Conservation (phyloP, 345 rosid genomes). For the Acer yangbiense region DNA sequence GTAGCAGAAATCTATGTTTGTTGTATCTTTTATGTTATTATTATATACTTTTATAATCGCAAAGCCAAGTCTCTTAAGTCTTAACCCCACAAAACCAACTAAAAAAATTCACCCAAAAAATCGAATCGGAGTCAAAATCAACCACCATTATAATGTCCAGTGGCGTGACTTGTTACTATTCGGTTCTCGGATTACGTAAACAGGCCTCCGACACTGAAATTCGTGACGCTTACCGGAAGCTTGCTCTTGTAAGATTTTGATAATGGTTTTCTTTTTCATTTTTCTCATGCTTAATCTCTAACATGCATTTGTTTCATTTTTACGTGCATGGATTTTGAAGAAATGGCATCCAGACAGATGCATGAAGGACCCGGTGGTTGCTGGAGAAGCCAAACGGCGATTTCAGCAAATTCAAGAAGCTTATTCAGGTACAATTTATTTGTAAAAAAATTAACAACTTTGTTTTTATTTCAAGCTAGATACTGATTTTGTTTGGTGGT, state of each 20-base stretch:
- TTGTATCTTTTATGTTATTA: neutral
- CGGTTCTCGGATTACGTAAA: slow-evolving; percentile 37
- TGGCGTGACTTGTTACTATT: slow-evolving; percentile 24
- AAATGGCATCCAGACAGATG: slow-evolving; percentile 54
- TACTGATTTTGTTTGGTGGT: neutral
- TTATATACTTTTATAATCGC: neutral
- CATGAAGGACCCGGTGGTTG: slow-evolving; percentile 27
- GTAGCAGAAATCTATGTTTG: neutral
- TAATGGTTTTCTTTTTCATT: neutral
- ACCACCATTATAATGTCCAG: slow-evolving; percentile 20
- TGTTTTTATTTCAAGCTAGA: neutral
- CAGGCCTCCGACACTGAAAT: slow-evolving; percentile 37
- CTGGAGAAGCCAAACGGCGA: slow-evolving; percentile 34
- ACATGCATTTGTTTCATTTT: neutral
- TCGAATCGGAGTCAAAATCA: neutral
- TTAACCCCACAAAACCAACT: neutral
- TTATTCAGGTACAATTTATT: slow-evolving; percentile 26
- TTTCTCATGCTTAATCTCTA: neutral
- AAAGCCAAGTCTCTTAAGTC: neutral
- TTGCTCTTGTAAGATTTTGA: slow-evolving; percentile 28
- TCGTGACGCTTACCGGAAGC: slow-evolving; percentile 38
- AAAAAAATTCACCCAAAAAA: neutral
- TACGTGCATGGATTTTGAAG: slow-evolving; percentile 16
- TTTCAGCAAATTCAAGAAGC: slow-evolving; percentile 52
- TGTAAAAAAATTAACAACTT: neutral